Evolutionary conservation across 768 basidiomycete species (phyloP), one percentile per base, ranked within the genome.

Genomic region (Trametopsis cervina): DNA sequence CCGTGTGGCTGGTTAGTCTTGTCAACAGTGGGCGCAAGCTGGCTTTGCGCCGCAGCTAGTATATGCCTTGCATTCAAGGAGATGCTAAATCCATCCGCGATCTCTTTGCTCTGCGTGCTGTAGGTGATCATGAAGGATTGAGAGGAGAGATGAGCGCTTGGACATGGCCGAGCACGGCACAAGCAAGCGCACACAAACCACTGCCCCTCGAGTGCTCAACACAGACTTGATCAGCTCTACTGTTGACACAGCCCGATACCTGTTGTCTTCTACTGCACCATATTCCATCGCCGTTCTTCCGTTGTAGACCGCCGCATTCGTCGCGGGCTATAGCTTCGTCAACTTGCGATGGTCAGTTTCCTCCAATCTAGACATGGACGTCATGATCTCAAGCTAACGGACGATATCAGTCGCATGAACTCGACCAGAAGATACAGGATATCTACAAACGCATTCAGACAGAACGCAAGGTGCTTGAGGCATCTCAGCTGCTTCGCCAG

Each of bases 381-480:
- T 15, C 7, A 33, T 33, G 29, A 33, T 33, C 29, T 33, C 9
- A 33, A 33, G 9, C 29, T 15, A 15, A 33, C 15, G 29, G 15
- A 33, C 29, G 29, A 33, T 33, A 33, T 40, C 52, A 67, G 66
- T 59, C 64, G 57, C 59, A 62, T 61, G 85, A 89, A 69, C 73
- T 91, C 69, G 89, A 92, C 80, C 83, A 83, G 78, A 94, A 93
- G 80, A 91, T 94, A 64, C 82, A 84, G 65, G 89, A 91, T 67
- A 82, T 93, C 60, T 80, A 84, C 71, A 85, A 80, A 68, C 86
- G 87, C 66, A 93, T 95, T 65, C 80, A 85, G 70, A 92, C 86
- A 27, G 90, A 95, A 71, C 86, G 85, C 68, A 93, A 90, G 77
- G 83, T 94, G 63, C 75, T 95, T 55, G 89, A 93, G 66, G 91